A percentile compares a stretch with the other conserved stretches of the same genome.
phyloP scores from a whole-genome alignment of 352 stramenopile genomes.

The Pythium graminicola region DNA sequence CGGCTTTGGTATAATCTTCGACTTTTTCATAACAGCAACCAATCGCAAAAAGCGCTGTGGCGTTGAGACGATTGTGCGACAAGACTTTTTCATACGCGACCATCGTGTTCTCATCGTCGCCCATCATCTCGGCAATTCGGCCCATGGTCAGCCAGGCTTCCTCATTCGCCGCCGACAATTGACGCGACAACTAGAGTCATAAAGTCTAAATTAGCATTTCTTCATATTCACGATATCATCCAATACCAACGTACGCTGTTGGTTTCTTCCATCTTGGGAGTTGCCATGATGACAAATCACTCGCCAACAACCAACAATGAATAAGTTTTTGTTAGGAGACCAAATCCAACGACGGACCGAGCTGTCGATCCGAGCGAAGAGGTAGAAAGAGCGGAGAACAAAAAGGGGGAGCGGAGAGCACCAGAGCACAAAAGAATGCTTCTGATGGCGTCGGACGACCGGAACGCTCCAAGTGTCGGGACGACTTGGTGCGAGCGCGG shows the following conservation, averaged over 20 bases:
- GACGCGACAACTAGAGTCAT: slow-evolving; percentile 49
- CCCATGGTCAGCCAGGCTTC: slow-evolving; percentile 78
- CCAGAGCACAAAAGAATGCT: too few species aligned
- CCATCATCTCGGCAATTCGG: slow-evolving; percentile 87
- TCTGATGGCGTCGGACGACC: too few species aligned
- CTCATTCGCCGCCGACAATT: slow-evolving; percentile 74
- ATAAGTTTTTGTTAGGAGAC: too few species aligned
- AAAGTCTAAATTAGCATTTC: too few species aligned
- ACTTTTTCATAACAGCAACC: slow-evolving; percentile 84
- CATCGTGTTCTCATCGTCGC: slow-evolving; percentile 86
- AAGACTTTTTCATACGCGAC: slow-evolving; percentile 84
- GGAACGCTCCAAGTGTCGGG: too few species aligned
- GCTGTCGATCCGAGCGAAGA: neutral
- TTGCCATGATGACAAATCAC: slow-evolving; percentile 35
- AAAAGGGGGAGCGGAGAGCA: slow-evolving; percentile 13
- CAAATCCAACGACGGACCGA: too few species aligned
- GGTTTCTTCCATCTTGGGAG: slow-evolving; percentile 78
- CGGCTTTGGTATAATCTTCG: slow-evolving; percentile 82
- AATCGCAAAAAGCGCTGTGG: slow-evolving; percentile 73
- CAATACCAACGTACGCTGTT: slow-evolving; percentile 23
- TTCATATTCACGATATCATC: neutral
- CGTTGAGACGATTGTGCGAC: slow-evolving; percentile 83
- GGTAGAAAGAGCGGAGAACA: slow-evolving; percentile 23
- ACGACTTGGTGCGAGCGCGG: too few species aligned
- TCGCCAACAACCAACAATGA: neutral